These are phyloP conservation scores for Penicillium sp. DNA, from an alignment of 2,329 filamentous ascomycete genomes.

Conservation along the genomic window DNA sequence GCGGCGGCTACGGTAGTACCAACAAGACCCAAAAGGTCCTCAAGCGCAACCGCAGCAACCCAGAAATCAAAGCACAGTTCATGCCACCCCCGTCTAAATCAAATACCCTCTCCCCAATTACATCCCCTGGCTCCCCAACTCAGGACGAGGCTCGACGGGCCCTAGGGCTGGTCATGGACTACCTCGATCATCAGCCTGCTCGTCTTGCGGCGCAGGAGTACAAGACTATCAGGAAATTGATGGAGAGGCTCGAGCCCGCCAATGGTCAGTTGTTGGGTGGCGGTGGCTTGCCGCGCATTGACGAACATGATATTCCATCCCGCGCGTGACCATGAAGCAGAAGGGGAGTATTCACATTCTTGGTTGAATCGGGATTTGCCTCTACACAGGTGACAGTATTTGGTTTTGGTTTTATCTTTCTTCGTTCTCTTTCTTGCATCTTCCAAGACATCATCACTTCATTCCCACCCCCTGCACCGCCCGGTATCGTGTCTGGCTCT, in stretches of 20 bases:
- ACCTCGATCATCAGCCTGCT: slow-evolving; percentile 68
- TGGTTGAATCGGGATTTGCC: no score
- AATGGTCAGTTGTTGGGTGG: slow-evolving; percentile 48
- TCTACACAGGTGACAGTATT: no score
- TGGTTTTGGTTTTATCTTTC: not conserved
- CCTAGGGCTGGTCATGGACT: slow-evolving; percentile 74
- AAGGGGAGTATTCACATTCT: slow-evolving; percentile 49
- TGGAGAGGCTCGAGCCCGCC: slow-evolving; percentile 76
- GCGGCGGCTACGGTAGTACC: slow-evolving; percentile 22
- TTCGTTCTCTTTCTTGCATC: no score
- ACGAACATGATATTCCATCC: slow-evolving; percentile 38
- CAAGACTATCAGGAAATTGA: slow-evolving; percentile 71
- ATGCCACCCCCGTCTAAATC: slow-evolving; percentile 44
- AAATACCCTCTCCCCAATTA: slow-evolving; percentile 48
- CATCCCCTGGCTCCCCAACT: slow-evolving; percentile 64
- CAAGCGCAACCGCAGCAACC: slow-evolving; percentile 45
- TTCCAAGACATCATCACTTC: no score
- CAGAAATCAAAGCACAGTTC: slow-evolving; percentile 42
- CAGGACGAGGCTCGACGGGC: slow-evolving; percentile 83
- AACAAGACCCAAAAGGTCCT: slow-evolving; percentile 36
- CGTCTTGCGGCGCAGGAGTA: slow-evolving; percentile 76
- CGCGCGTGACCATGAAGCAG: slow-evolving; percentile 41
- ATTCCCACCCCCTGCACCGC: no score
- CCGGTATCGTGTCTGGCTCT: no score
- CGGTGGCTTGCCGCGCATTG: slow-evolving; percentile 44